A percentile compares a stretch with the other conserved stretches of the same genome.
Conservation (phyloP, 805 yeast species). For the Saccharomyces eubayanus region DNA sequence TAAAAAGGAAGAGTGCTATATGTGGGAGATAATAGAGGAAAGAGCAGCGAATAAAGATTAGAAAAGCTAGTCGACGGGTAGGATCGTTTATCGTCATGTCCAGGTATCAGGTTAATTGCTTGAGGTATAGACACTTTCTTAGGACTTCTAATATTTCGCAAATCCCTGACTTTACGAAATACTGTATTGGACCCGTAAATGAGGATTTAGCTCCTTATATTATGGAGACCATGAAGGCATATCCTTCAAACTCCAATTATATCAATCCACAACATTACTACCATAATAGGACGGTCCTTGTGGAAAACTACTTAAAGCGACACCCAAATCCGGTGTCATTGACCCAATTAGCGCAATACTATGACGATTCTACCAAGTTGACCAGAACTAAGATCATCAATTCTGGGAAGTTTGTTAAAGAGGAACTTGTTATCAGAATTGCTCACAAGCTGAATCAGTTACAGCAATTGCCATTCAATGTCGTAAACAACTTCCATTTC, state of each 20-base stretch:
- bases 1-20: background rate
- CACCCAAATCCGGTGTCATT: slow-evolving; percentile 84
- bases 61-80: background rate
- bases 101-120: background rate
- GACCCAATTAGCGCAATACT: slow-evolving; percentile 85
- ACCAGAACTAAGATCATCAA: slow-evolving; percentile 69
- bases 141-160: slow-evolving; percentile 20
- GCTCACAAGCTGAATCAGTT: slow-evolving; percentile 73
- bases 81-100: background rate
- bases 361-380: slow-evolving; percentile 48
- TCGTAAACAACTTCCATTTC: slow-evolving; percentile 77
- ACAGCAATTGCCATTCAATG: slow-evolving; percentile 75
- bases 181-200: slow-evolving; percentile 29
- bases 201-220: slow-evolving; percentile 31
- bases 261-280: slow-evolving; percentile 72
- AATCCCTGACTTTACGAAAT: slow-evolving; percentile 31
- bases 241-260: slow-evolving; percentile 37
- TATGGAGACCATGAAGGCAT: slow-evolving; percentile 31
- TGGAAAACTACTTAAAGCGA: slow-evolving; percentile 33
- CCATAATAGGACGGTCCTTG: slow-evolving; percentile 38
- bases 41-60: background rate
- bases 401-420: slow-evolving; percentile 81
- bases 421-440: slow-evolving; percentile 76
- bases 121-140: slow-evolving; percentile 14
- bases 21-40: background rate